Evolutionary conservation across 1,284 basidiomycete genomes (phyloP).

Genomic region (Athelia sp.): DNA sequence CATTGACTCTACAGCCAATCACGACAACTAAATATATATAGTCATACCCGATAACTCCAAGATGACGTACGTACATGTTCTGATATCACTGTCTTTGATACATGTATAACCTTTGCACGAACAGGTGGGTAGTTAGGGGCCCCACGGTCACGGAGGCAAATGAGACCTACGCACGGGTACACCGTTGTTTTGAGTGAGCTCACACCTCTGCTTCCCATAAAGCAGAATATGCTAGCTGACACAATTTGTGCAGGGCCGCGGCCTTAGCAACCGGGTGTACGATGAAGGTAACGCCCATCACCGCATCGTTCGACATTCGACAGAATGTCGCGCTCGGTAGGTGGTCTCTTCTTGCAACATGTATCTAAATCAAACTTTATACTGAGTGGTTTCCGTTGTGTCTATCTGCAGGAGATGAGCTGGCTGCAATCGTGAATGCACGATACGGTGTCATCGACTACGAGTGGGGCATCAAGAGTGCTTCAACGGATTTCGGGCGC

Average conservation of each 20-base stretch:
- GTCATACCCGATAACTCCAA: conserved; percentile 79
- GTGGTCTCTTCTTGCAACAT: conserved; percentile 3
- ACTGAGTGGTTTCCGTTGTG: not conserved
- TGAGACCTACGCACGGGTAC: conserved; percentile 50
- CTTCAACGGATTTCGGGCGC: conserved; percentile 71
- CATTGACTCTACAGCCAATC: conserved; percentile 69
- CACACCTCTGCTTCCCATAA: not conserved
- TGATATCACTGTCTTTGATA: not conserved
- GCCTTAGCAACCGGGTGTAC: conserved; percentile 68
- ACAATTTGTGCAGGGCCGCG: conserved; percentile 45
- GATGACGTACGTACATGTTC: conserved; percentile 41
- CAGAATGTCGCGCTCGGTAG: conserved; percentile 59
- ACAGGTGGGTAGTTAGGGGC: conserved; percentile 64
- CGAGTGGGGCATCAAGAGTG: conserved; percentile 50
- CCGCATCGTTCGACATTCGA: conserved; percentile 48
- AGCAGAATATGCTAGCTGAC: conserved; percentile 1
- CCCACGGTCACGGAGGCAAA: conserved; percentile 57
- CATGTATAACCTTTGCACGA: not conserved
- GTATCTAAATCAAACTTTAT: not conserved
- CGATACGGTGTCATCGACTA: conserved; percentile 51
- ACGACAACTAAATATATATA: conserved; percentile 72
- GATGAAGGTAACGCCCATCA: conserved; percentile 36
- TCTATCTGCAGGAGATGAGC: conserved; percentile 43
- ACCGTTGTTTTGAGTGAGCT: conserved; percentile 68
- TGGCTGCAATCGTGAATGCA: conserved; percentile 45